Evolutionary conservation across 2,329 filamentous ascomycete genomes (phyloP), one percentile per base, ranked within the genome.

Genomic region (Davidsoniella virescens): DNA sequence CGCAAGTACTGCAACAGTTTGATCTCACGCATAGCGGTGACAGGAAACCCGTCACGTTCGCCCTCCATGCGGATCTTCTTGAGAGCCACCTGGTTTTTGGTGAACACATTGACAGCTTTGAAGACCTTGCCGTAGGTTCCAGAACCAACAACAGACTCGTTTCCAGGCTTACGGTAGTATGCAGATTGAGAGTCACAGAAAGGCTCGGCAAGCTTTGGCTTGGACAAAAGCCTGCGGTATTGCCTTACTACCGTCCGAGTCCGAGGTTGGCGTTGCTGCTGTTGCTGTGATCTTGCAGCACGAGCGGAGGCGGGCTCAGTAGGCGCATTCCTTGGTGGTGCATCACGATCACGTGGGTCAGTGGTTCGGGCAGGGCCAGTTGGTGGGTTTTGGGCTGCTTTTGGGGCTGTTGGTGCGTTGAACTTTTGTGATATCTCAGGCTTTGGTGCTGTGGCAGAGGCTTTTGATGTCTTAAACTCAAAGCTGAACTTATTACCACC

Each of bases 121-220:
- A 93, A 94, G 4, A 94, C 87, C 63, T 94, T 94, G 48, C 87
- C 92, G 59, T 95, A 96, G 0, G 90, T 96, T 9, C 90, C 90
- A 41, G 90, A 94, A 14, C 90, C 90, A 17, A 96, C 83, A 0
- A 96, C 90, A 0, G 90, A 96, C 62, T 94, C 90, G 58, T 96
- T 94, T n/a, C 90, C 90, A 1, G 88, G 88, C 62, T 95, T 96
- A 55, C 90, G 76, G 66, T 83, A 94, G 64, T 93, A 96, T 3
- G 96, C 87, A 0, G 88, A 95, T 43, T 90, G 83, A 0, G 88
- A 94, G 5, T 72, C 69, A 9, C 79, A 77, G 58, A 90, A 76
- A 29, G 94, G 85, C 20, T 78, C 67, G 0, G 81, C 67, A 1
- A 96, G 67, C 4, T 70, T 75, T 2, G 86, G 87, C 48, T 80